These are phyloP conservation scores for Malassezia brasiliensis DNA, from an alignment of 1,284 basidiomycete genomes.

Conservation along the genomic window DNA sequence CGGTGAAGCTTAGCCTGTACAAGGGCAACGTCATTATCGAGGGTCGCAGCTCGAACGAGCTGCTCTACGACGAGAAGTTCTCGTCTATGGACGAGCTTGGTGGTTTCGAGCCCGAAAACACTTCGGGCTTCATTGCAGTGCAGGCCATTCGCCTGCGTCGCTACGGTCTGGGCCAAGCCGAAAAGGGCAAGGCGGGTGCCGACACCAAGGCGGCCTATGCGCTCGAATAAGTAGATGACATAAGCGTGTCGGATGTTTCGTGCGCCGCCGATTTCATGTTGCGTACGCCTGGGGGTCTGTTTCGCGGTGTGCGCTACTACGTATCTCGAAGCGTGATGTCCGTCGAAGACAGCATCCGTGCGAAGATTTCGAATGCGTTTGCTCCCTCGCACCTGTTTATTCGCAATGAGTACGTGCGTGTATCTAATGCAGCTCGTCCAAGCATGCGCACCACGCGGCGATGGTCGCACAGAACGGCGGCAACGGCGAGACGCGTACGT, in stretches of 20 bases:
- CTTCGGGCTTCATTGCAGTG: constrained; percentile 44
- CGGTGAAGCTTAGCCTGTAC: constrained; percentile 81
- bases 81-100: constrained; percentile 99
- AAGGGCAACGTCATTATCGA: constrained; percentile 94
- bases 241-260: not conserved
- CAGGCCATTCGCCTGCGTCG: constrained; percentile 44
- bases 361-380: constrained; percentile 8
- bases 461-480: constrained; percentile 46
- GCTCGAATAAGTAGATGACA: constrained; percentile 13
- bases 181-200: constrained; percentile 35
- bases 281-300: not conserved
- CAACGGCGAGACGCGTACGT: constrained; percentile 39
- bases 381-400: constrained; percentile 13
- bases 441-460: constrained; percentile 47
- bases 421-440: constrained; percentile 15
- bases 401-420: constrained; percentile 14
- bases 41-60: constrained; percentile 79
- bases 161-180: constrained; percentile 34
- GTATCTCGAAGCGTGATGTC: not conserved
- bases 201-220: constrained; percentile 38
- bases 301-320: not conserved
- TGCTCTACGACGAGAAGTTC: constrained; percentile 83
- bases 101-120: constrained; percentile 63
- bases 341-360: constrained; percentile 14
- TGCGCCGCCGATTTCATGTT: not conserved